Base-by-base conservation (phyloP, 148 eudicot species). In the Amaranthus hypochondriacus region DNA sequence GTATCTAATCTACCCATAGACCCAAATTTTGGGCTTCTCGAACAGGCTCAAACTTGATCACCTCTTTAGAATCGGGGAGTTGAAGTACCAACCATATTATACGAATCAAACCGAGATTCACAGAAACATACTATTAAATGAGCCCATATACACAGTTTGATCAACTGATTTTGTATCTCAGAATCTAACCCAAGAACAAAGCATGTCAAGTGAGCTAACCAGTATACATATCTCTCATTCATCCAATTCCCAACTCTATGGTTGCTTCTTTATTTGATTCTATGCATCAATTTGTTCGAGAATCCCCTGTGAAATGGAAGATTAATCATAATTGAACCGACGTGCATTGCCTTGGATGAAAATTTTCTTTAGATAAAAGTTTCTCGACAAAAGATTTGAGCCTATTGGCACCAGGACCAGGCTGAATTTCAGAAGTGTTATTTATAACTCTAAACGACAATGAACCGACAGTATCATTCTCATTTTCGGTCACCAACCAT, bases 381-480 rank as follows among this genome's bases (percentile, higher is more conserved):
- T 86, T 82, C 9, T 62, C 64, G 70, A 90, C 79, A 11, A 90
- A 88, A 14, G 58, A 74, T 58, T 77, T 82, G 21, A 88, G 74
- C 75, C 92, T 85, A 66, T 81, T 76, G 6, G 91, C 88, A 54
- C 91, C 90, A 68, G 83, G 80, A 58, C 91, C 91, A 4, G 95
- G 88, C 70, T 56, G 83, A 48, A 89, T 75, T 70, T 68, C 66
- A 7, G 82, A 79, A 13, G 76, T 75, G 53, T 51, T 48, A 28
- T 89, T 86, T 21, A 80, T 71, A 60, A 82, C 49, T 21, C n/a
- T 15, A 69, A 59, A 64, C 48, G 65, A 28, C 39, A 28, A 48
- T 15, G 76, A 73, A 28, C 50, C 43, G 28, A 77, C 80, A n/a
- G 28, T 18, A 64, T 72, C 80, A 51, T 63, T 75, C 54, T 21